Base-by-base conservation (phyloP, 805 yeast species). In the Citeromyces nyonsensis region DNA sequence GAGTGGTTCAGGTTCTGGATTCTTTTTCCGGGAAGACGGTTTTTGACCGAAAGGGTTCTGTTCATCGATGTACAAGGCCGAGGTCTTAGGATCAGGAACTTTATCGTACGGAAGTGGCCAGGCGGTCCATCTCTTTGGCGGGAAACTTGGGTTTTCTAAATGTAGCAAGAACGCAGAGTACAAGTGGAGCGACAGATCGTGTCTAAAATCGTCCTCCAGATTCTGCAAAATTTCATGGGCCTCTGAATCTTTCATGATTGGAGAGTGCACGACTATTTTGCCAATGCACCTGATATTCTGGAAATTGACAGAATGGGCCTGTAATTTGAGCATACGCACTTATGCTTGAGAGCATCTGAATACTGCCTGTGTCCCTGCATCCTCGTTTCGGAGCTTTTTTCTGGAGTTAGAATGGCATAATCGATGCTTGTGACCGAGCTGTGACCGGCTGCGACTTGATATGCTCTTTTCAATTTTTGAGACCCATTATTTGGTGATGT, bases 131-230 rank as follows among this genome's bases (percentile, higher is more conserved):
- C 45, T 34, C 30, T 40, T 29, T 33, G 38, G 32, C 29, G 66
- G 65, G 52, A 57, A 57, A 37, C 34, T 33, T 49, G 56, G 49
- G 35, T 51, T 52, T 32, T 52, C 52, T 29, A 43, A 50, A 35
- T 53, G 65, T 33, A 62, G 48, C 20, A 80, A 52, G 36, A 58
- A 57, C 0, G 73, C 46, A 15, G 79, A 65, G 46, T 77, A 81
- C 3, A 82, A 49, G 50, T 81, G 94, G 2, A 70, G 44, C 1
- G 78, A 64, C 22, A 80, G 51, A 48, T 81, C 85, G 9, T 50
- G 49, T 24, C 73, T 49, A 37, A 62, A 68, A 2, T 61, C 61
- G 10, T 55, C 55, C 40, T 77, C 82, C 15, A 73, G 41, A 5
- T 49, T 40, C n/a, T 49, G 38, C 8, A 64, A 29, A 15, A 59